Percentiles rank a stretch among this genome's conserved stretches.
phyloP scores from a whole-genome alignment of 1,284 basidiomycete species.

The Cryptococcus maquisensis region DNA sequence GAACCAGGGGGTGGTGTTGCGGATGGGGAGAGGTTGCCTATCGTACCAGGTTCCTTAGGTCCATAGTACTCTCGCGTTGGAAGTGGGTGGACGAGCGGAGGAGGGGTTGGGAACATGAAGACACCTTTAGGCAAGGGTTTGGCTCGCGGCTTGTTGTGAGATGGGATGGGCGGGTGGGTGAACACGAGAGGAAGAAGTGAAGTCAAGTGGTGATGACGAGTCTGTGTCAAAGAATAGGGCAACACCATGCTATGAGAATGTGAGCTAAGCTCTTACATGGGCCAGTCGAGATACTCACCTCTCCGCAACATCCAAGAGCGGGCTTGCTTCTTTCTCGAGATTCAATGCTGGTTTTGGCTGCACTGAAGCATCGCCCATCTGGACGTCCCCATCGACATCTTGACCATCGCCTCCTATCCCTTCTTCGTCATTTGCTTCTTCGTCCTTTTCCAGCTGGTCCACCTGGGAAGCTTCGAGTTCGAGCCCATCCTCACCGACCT shows the following conservation, averaged over 20 bases:
- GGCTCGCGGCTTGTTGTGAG: conserved; percentile 33
- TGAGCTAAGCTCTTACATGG: not conserved
- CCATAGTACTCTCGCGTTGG: conserved; percentile 31
- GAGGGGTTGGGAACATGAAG: conserved; percentile 39
- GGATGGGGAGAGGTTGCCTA: not conserved
- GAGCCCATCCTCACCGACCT: conserved; percentile 29
- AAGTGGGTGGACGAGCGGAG: conserved; percentile 24
- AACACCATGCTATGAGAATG: conserved; percentile 29
- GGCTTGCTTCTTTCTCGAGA: conserved; percentile 10
- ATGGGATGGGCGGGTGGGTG: conserved; percentile 40
- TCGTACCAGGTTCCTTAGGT: not conserved
- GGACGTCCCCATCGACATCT: conserved; percentile 7
- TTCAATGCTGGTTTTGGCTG: not conserved
- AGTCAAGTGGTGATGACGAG: conserved; percentile 35
- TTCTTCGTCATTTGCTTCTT: conserved; percentile 1
- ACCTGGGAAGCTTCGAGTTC: conserved; percentile 25
- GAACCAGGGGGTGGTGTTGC: not conserved
- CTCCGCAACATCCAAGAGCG: conserved; percentile 30
- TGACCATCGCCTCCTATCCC: conserved; percentile 16
- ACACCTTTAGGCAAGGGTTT: conserved; percentile 28
- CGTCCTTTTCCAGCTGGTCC: conserved; percentile 14
- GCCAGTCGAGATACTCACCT: conserved; percentile 23
- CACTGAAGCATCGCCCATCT: conserved; percentile 15
- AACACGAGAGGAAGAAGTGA: conserved; percentile 43
- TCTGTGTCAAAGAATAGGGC: conserved; percentile 37